Percentiles rank a stretch among this genome's conserved stretches.
phyloP scores from a whole-genome alignment of 2,329 filamentous ascomycete species.

The Beauveria caledonica region DNA sequence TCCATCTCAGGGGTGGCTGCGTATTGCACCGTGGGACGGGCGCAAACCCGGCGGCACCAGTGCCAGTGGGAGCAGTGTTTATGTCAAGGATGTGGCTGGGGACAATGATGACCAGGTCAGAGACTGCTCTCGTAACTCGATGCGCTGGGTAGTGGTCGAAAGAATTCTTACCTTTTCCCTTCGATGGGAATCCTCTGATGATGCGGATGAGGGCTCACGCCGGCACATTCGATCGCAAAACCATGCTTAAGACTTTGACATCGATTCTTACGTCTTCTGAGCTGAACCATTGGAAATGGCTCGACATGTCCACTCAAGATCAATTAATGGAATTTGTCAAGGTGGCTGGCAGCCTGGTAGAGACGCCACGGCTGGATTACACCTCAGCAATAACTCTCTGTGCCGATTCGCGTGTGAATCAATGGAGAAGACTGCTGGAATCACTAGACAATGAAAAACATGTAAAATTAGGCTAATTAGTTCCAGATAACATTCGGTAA shows the following conservation, averaged over 20 bases:
- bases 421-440: neutral
- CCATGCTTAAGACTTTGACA: neutral
- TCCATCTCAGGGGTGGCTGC: constrained; percentile 22
- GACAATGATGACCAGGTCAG: neutral
- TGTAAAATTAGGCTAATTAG: neutral
- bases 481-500: no score
- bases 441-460: neutral
- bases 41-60: neutral
- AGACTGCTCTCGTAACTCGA: constrained; percentile 16
- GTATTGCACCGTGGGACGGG: constrained; percentile 23
- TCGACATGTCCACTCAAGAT: neutral
- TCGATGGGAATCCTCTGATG: constrained; percentile 21
- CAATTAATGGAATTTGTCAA: neutral
- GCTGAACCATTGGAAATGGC: neutral
- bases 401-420: neutral
- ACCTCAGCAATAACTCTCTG: neutral
- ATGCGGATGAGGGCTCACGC: constrained; percentile 1
- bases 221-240: neutral
- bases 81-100: neutral
- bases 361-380: neutral
- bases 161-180: constrained; percentile 30
- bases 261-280: neutral
- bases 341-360: neutral
- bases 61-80: neutral
- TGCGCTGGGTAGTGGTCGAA: constrained; percentile 32